Conservation (phyloP, 2,329 filamentous ascomycete genomes). For the Colletotrichum eremochloae region DNA sequence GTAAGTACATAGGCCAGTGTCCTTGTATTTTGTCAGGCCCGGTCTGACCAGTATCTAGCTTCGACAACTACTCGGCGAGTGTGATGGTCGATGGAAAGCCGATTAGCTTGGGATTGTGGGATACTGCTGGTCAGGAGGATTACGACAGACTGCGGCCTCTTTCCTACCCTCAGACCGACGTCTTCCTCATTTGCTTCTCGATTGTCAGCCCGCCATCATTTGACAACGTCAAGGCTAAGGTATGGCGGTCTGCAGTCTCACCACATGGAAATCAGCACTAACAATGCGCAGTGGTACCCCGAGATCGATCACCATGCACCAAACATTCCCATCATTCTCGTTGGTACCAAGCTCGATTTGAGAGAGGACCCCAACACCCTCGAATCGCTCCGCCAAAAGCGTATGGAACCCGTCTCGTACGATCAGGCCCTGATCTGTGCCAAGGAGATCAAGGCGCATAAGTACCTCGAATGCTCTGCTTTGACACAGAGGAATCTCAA, state of each 20-base stretch:
- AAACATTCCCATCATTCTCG: constrained; percentile 94
- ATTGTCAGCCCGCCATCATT: constrained; percentile 98
- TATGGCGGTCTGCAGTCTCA: constrained; percentile 57
- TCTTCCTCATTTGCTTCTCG: constrained; percentile 98
- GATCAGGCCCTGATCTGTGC: constrained; percentile 90
- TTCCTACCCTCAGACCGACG: constrained; percentile 98
- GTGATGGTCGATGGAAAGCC: constrained; percentile 99
- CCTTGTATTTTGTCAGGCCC: neutral
- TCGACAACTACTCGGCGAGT: constrained; percentile 99
- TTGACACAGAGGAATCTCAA: constrained; percentile 97
- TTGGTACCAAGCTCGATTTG: constrained; percentile 96
- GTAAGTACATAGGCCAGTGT: constrained; percentile 63
- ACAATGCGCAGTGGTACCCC: constrained; percentile 82
- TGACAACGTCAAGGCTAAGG: constrained; percentile 99
- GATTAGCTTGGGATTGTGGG: constrained; percentile 96
- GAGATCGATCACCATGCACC: constrained; percentile 98
- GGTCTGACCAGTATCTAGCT: constrained; percentile 65
- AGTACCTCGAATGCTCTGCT: constrained; percentile 98
- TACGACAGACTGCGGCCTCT: constrained; percentile 95
- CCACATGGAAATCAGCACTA: constrained; percentile 26
- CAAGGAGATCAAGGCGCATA: constrained; percentile 95
- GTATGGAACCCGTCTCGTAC: constrained; percentile 97
- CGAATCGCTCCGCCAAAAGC: constrained; percentile 87
- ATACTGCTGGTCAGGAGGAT: constrained; percentile 98
- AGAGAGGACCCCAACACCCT: constrained; percentile 88